Evolutionary conservation across 805 yeast genomes (phyloP).

Genomic region (Candida krabiensis): DNA sequence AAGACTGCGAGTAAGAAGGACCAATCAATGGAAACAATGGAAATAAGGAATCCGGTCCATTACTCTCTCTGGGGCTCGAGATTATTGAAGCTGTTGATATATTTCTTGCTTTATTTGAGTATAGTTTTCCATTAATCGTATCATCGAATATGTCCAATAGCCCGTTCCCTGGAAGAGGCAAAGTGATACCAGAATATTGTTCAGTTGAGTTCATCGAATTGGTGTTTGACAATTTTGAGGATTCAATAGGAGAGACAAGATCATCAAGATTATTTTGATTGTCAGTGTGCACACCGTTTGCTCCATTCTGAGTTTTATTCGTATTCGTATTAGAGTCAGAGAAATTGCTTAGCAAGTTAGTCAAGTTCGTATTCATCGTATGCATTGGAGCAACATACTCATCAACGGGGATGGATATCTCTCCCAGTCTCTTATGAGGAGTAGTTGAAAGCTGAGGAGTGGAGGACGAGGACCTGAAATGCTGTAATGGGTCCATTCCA

Average conservation of each 20-base stretch:
- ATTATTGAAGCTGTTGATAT: conserved; percentile 15
- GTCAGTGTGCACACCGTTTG: not conserved
- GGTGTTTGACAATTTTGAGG: not conserved
- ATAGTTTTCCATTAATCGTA: conserved; percentile 5
- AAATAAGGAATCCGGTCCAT: conserved; percentile 31
- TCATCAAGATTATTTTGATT: conserved; percentile 3
- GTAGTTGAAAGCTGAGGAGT: conserved; percentile 9
- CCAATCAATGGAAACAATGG: conserved; percentile 35
- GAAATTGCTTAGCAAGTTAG: conserved; percentile 27
- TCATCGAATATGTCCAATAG: conserved; percentile 32
- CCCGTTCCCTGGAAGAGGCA: conserved; percentile 31
- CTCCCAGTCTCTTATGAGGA: conserved; percentile 29
- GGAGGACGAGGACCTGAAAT: conserved; percentile 24
- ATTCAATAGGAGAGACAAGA: not conserved
- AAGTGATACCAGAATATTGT: conserved; percentile 17
- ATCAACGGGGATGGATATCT: conserved; percentile 33
- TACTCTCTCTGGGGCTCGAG: conserved; percentile 20
- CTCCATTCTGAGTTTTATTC: not conserved
- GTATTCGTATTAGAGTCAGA: conserved; percentile 10
- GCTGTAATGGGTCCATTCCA: conserved; percentile 33
- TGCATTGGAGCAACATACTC: conserved; percentile 38
- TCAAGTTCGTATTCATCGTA: conserved; percentile 34
- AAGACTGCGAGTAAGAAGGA: conserved; percentile 25
- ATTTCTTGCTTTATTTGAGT: conserved; percentile 12
- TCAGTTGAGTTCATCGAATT: conserved; percentile 7